Evolutionary conservation across 2,329 filamentous ascomycete species (phyloP).

Genomic region (Curvularia hawaiiensis): DNA sequence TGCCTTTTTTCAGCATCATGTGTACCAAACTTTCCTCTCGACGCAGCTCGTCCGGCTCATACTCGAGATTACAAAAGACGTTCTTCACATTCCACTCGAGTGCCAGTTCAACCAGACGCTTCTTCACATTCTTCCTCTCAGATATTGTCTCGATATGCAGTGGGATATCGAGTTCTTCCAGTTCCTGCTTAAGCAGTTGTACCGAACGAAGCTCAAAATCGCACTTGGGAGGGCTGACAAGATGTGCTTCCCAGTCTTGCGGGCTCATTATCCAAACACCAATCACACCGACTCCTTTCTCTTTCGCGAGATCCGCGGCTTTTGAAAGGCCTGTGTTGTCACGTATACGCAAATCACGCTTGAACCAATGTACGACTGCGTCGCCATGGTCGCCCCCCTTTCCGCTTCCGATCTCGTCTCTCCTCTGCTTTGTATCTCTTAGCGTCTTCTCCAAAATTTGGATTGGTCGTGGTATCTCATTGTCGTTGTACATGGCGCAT

Average conservation of each 20-base stretch:
- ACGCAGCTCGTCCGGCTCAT: constrained; percentile 87
- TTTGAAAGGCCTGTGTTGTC: constrained; percentile 76
- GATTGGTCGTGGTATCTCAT: constrained; percentile 73
- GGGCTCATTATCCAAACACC: constrained; percentile 80
- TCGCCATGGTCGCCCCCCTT: constrained; percentile 51
- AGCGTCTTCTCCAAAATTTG: constrained; percentile 68
- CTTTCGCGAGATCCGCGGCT: constrained; percentile 70
- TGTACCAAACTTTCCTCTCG: constrained; percentile 72
- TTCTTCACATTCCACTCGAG: constrained; percentile 75
- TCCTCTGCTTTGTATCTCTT: constrained; percentile 61
- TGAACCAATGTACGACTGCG: constrained; percentile 89
- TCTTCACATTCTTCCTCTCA: constrained; percentile 66
- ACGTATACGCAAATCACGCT: constrained; percentile 72
- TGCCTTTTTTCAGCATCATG: constrained; percentile 64
- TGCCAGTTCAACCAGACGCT: constrained; percentile 67
- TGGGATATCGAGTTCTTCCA: constrained; percentile 76
- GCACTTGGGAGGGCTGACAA: constrained; percentile 72
- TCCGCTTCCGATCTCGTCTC: constrained; percentile 53
- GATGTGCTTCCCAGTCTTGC: constrained; percentile 82
- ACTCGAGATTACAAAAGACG: constrained; percentile 83
- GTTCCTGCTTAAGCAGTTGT: constrained; percentile 65
- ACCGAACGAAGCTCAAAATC: constrained; percentile 82
- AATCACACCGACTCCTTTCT: constrained; percentile 72
- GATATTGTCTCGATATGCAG: constrained; percentile 75
- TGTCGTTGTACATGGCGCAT: constrained; percentile 73